Base-by-base conservation (phyloP, 805 yeast genomes). In the Candida golubevii region DNA sequence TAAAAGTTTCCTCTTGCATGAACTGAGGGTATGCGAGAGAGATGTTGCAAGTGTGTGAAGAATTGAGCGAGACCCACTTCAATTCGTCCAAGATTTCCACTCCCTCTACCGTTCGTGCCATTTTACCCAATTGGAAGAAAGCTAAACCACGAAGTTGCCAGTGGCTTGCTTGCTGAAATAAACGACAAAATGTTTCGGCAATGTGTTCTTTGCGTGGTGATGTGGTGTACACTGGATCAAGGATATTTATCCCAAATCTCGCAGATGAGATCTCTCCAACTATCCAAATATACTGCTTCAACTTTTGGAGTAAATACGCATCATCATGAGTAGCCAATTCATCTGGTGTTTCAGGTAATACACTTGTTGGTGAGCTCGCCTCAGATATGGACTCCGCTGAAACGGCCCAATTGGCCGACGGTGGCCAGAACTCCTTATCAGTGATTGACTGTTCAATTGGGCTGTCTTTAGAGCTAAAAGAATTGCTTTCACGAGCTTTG, bases 251-350 rank as follows among this genome's bases (percentile, higher is more conserved):
- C 0, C 97, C 97, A 41, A 74, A 66, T 8, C 76, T 75, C 1
- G 88, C 78, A 0, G 89, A 78, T 1, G 90, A 90, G 28, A 90
- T 80, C 55, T 83, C 82, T 0, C 97, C 97, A 30, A 88, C 71
- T 1, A 95, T 82, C 97, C 97, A 91, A 31, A 91, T 55, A 30
- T 84, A 78, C 9, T 90, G 86, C 57, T 87, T 88, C 26, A 91
- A 61, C 49, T 73, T 74, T 13, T 41, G 47, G 13, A 54, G 28
- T 13, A 43, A 36, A 29, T 44, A 47, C 14, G 65, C 63, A 2
- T 39, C 42, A 12, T 44, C 44, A 6, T 31, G 32, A 4, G 28
- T 12, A 3, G 26, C 28, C 14, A 26, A n/a, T 5, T 44, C 44
- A 11, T 11, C 13, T 18, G 46, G 42, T 4, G 42, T 38, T 10